These are phyloP conservation scores for Dactylellina parvicollis DNA, from an alignment of 2,329 filamentous ascomycete species.

Conservation along the genomic window DNA sequence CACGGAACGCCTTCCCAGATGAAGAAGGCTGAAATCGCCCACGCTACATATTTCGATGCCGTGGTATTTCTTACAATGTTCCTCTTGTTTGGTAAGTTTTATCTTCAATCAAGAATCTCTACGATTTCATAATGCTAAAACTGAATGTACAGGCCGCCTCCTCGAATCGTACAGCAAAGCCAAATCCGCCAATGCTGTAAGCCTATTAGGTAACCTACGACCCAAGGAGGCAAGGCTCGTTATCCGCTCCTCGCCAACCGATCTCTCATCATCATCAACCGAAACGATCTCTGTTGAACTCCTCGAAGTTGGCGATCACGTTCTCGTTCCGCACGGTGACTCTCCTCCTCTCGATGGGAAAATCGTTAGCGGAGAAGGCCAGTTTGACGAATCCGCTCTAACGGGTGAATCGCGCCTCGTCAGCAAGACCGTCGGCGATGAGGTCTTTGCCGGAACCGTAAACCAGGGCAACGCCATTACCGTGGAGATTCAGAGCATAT, in stretches of 20 bases:
- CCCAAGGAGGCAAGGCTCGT: slow-evolving; percentile 80
- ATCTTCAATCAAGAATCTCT: not conserved
- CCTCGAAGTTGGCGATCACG: slow-evolving; percentile 77
- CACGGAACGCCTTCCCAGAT: slow-evolving; percentile 61
- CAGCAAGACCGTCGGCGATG: slow-evolving; percentile 71
- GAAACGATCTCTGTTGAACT: slow-evolving; percentile 71
- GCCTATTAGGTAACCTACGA: slow-evolving; percentile 78
- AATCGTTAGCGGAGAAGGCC: slow-evolving; percentile 70
- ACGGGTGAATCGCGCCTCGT: slow-evolving; percentile 80
- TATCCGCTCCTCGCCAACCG: slow-evolving; percentile 59
- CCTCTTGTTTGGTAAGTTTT: slow-evolving; percentile 70
- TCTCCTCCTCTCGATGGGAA: slow-evolving; percentile 86
- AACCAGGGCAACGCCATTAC: slow-evolving; percentile 74
- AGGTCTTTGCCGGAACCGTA: slow-evolving; percentile 77
- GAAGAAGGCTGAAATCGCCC: slow-evolving; percentile 66
- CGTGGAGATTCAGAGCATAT: slow-evolving; percentile 71
- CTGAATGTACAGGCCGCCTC: slow-evolving; percentile 67
- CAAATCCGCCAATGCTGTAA: slow-evolving; percentile 85
- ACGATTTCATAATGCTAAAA: slow-evolving; percentile 31
- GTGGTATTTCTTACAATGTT: slow-evolving; percentile 93
- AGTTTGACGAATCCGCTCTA: slow-evolving; percentile 89
- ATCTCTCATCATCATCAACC: slow-evolving; percentile 63
- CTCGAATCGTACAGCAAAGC: slow-evolving; percentile 92
- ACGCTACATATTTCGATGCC: slow-evolving; percentile 80
- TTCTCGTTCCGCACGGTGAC: slow-evolving; percentile 79